Conservation (phyloP, 495 filamentous ascomycete species). For the Xylaria sp. region DNA sequence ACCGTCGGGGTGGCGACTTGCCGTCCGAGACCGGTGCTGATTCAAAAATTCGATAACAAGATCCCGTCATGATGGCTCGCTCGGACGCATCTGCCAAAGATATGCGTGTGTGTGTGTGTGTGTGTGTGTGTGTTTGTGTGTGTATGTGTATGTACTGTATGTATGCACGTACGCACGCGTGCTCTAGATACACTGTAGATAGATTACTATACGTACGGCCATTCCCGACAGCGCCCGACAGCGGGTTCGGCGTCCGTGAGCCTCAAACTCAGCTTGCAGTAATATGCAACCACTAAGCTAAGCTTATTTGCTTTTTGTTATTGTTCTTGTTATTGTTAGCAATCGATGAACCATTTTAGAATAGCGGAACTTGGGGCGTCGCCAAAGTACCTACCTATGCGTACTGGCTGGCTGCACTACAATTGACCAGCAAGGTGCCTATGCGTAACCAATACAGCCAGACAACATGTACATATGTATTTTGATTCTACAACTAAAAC, state of each 20-base stretch:
- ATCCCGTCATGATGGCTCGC: slow-evolving; percentile 18
- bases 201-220: slow-evolving; percentile 1
- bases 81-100: not conserved
- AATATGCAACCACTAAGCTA: not conserved
- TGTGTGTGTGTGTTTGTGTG: too few relatives aligned
- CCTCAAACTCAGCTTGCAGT: slow-evolving; percentile 11
- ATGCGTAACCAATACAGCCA: slow-evolving; percentile 5
- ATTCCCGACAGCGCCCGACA: slow-evolving; percentile 26
- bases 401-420: too few relatives aligned
- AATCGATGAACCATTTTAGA: not conserved
- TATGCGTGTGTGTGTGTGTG: too few relatives aligned
- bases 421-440: not conserved
- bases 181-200: not conserved
- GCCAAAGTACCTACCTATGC: too few relatives aligned
- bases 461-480: not conserved
- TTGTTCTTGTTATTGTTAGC: slow-evolving; percentile 1
- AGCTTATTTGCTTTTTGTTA: not conserved
- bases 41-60: slow-evolving; percentile 3
- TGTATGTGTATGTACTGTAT: too few relatives aligned
- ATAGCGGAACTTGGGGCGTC: not conserved
- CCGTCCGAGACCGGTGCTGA: slow-evolving; percentile 24
- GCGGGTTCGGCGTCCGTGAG: not conserved
- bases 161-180: not conserved
- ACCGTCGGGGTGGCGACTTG: slow-evolving; percentile 16
- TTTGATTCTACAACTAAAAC: not conserved